Percentiles rank a stretch among this genome's conserved stretches.
phyloP scores from a whole-genome alignment of 345 rosid species.

The Conringia planisiliqua region DNA sequence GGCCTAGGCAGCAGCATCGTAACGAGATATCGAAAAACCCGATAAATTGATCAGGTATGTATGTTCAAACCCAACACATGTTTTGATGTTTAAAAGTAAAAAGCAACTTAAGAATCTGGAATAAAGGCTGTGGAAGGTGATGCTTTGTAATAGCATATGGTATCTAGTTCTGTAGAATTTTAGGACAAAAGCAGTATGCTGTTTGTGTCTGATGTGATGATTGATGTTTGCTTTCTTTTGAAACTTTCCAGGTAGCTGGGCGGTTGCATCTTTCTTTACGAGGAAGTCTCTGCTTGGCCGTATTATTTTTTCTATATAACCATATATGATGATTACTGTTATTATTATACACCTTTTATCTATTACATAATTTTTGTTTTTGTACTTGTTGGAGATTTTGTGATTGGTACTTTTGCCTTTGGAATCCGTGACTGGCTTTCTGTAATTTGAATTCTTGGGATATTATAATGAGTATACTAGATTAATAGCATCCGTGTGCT shows the following conservation, averaged over 20 bases:
- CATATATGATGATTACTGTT: conserved; percentile 23
- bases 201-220: not conserved
- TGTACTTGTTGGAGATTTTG: conserved; percentile 1
- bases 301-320: conserved; percentile 13
- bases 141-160: conserved; percentile 8
- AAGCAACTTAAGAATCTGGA: conserved; percentile 18
- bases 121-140: conserved; percentile 21
- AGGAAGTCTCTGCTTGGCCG: conserved; percentile 27
- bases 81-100: conserved; percentile 11
- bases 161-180: conserved; percentile 13
- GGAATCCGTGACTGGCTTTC: not conserved
- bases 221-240: not conserved
- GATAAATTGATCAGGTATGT: conserved; percentile 31
- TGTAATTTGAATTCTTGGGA: conserved; percentile 23
- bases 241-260: conserved; percentile 12
- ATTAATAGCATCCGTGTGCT: not conserved
- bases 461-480: not conserved
- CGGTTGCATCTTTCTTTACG: conserved; percentile 12
- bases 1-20: conserved; percentile 24
- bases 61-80: conserved; percentile 3
- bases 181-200: not conserved
- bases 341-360: conserved; percentile 11
- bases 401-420: conserved; percentile 6
- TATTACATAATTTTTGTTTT: conserved; percentile 18
- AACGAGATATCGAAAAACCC: conserved; percentile 4